Evolutionary conservation across 1,284 basidiomycete species (phyloP), one percentile per base, ranked within the genome.

Genomic region (Irpex lacteus): DNA sequence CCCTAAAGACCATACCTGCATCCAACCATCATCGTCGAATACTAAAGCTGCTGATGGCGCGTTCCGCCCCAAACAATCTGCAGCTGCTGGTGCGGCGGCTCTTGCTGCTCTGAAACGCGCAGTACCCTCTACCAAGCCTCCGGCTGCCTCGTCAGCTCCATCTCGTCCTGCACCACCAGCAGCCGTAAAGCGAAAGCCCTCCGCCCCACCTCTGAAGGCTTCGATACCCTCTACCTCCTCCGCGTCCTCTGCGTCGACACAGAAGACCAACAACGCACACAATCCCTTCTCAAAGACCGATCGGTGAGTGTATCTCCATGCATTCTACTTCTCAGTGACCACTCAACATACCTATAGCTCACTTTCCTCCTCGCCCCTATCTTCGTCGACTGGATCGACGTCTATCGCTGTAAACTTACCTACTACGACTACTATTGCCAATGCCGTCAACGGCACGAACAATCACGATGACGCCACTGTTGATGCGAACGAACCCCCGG

Each of bases 271-370:
- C 9, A 36, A 56, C 3, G 26, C 54, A 9, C 13, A 26, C 72
- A 84, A 83, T 34, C 82, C 81, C 6, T 90, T 92, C 70, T 87
- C 84, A 40, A 86, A 87, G 74, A 82, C 85, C 63, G 87, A 91
- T 68, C 82, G 90, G 90, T 92, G 80, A 77, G 89, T 82, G 54
- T 54, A 21, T 8, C 37, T 71, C 72, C 66, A 56, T 63, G 26
- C 61, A 65, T 47, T 47, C 68, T 70, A 65, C 62, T 67, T 66
- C 71, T 77, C 75, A 82, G 85, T 87, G 82, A 80, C 78, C 81
- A 81, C 88, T 90, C 80, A 90, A 63, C 86, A 80, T 85, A 87
- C 78, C 79, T 75, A 66, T 70, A 89, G 88, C 72, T 70, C 76
- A 70, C 70, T 65, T 69, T 65, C 19, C 34, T 59, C 57, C 8